phyloP scores from a whole-genome alignment of 169 alveolate species.

The Perkinsus olseni region DNA sequence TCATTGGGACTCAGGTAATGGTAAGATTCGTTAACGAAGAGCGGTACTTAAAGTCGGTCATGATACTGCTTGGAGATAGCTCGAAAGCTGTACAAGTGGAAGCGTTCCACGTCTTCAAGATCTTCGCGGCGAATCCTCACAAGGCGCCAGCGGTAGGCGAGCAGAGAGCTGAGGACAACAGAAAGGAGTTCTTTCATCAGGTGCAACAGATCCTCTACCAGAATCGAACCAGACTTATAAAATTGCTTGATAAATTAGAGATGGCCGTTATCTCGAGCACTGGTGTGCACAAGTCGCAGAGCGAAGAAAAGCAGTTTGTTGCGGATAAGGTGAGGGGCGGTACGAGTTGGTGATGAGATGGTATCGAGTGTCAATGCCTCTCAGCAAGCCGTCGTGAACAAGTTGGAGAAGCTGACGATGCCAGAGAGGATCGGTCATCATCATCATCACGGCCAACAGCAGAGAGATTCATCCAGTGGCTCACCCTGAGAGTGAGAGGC shows the following conservation, averaged over 20 bases:
- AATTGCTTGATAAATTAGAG: not conserved
- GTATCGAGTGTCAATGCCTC: not conserved
- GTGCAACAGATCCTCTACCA: not conserved
- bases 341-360: not conserved
- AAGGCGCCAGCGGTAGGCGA: conserved; percentile 10
- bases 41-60: not conserved
- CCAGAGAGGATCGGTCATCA: not conserved
- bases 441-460: not conserved
- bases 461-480: not conserved
- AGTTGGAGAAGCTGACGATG: not conserved
- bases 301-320: not conserved
- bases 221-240: not conserved
- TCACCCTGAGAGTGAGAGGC: not conserved
- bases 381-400: not conserved
- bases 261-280: not conserved
- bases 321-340: not conserved
- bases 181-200: not conserved
- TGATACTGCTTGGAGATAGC: not conserved
- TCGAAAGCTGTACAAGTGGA: conserved; percentile 6
- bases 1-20: not conserved
- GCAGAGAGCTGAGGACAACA: not conserved
- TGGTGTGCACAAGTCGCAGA: not conserved
- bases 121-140: conserved; percentile 34
- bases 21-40: not conserved
- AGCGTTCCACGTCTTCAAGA: conserved; percentile 31